Evolutionary conservation across 768 basidiomycete species (phyloP).

Genomic region (Podaxis mareebaensis): DNA sequence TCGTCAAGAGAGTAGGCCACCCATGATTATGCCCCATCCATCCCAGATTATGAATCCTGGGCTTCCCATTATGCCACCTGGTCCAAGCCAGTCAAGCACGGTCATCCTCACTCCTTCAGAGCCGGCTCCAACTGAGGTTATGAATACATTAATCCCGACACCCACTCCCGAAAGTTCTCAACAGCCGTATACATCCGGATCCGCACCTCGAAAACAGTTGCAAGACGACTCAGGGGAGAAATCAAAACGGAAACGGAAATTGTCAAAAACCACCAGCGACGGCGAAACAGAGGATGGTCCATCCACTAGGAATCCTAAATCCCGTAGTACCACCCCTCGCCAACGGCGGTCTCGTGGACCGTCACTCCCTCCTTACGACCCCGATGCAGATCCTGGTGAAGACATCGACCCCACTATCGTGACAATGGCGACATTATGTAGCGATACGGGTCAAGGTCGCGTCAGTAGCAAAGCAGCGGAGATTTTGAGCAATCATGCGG

Average conservation of each 20-base stretch:
- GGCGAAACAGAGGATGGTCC: conserved; percentile 19
- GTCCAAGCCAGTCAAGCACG: conserved; percentile 4
- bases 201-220: neutral
- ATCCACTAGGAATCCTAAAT: conserved; percentile 19
- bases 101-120: conserved; percentile 10
- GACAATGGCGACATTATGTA: conserved; percentile 82
- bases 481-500: conserved; percentile 67
- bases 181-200: neutral
- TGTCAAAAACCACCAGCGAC: conserved; percentile 18
- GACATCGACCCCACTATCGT: conserved; percentile 79
- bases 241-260: conserved; percentile 23
- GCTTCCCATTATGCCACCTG: neutral
- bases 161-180: conserved; percentile 5
- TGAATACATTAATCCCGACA: neutral
- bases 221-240: neutral
- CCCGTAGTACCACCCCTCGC: conserved; percentile 31
- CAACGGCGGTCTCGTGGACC: conserved; percentile 46
- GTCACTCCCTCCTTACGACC: conserved; percentile 57
- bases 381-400: conserved; percentile 67
- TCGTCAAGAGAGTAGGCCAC: neutral
- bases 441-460: conserved; percentile 76
- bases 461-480: conserved; percentile 76
- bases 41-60: neutral
- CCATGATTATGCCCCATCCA: conserved; percentile 4
- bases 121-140: neutral